phyloP scores from a whole-genome alignment of 352 stramenopile species.

The Phytophthora macrochlamydospora region DNA sequence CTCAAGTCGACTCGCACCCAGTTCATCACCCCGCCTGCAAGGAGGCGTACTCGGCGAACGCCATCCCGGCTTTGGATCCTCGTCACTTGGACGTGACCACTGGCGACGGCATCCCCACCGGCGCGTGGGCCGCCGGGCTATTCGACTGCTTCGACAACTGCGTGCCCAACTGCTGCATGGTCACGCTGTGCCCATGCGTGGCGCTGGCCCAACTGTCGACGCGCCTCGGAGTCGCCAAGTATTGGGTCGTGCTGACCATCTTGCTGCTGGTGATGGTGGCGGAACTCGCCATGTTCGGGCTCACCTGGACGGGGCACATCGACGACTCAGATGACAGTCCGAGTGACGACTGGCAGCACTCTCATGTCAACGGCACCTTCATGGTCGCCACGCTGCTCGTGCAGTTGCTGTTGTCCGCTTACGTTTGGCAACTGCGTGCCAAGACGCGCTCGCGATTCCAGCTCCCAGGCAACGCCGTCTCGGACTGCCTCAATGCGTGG shows the following conservation, averaged over 20 bases:
- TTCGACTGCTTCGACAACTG: constrained; percentile 38
- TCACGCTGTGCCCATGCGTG: constrained; percentile 42
- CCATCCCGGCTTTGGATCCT: background rate
- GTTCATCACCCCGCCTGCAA: too few species aligned
- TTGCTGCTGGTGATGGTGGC: constrained; percentile 4
- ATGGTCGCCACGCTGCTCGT: too few species aligned
- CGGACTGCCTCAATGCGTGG: constrained; percentile 26
- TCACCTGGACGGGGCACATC: too few species aligned
- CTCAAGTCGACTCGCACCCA: too few species aligned
- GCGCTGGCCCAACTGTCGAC: constrained; percentile 40
- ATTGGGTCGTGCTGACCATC: constrained; percentile 10
- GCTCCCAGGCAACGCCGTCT: constrained; percentile 30
- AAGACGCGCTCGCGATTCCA: constrained; percentile 32
- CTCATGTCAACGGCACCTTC: too few species aligned
- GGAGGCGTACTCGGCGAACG: too few species aligned
- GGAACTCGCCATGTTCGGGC: background rate
- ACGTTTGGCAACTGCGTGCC: constrained; percentile 29
- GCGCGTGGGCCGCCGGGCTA: constrained; percentile 21
- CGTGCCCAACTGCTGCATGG: constrained; percentile 45
- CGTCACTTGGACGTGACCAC: background rate
- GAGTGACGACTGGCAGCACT: too few species aligned
- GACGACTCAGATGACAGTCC: too few species aligned
- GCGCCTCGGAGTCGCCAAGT: constrained; percentile 35
- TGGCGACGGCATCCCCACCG: background rate
- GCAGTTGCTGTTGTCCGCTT: background rate